Percentiles rank a stretch among this genome's conserved stretches.
These are phyloP conservation scores for Danielia reshetovae DNA, from an alignment of 805 yeast genomes.

Conservation along the genomic window DNA sequence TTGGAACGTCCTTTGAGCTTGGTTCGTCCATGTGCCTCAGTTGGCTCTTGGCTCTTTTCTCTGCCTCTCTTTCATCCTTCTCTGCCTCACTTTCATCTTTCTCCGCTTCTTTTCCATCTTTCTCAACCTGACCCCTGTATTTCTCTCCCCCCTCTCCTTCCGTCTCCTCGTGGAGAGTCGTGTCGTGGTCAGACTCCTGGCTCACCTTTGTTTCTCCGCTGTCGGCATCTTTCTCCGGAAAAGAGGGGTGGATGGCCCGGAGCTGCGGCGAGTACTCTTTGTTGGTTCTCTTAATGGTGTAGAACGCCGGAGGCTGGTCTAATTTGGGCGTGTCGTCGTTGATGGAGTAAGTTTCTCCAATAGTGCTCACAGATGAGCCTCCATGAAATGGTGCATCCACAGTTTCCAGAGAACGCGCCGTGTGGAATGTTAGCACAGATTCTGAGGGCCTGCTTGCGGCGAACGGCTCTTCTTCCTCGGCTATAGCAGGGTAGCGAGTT, in stretches of 20 bases:
- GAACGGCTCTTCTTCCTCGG: conserved; percentile 13
- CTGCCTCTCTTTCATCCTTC: no score
- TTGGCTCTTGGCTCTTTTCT: no score
- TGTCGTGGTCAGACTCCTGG: not conserved
- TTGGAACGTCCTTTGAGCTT: no score
- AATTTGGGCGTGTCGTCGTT: conserved; percentile 23
- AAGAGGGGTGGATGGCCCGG: conserved; percentile 1
- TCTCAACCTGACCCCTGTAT: no score
- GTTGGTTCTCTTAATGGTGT: conserved; percentile 16
- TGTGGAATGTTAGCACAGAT: conserved; percentile 27
- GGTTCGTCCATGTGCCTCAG: no score
- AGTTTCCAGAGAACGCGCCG: conserved; percentile 19
- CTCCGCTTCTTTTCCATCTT: no score
- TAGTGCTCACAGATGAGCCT: conserved; percentile 16
- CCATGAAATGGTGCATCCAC: not conserved
- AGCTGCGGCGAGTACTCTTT: conserved; percentile 6
- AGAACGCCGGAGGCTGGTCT: conserved; percentile 23
- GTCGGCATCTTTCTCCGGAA: conserved; percentile 2
- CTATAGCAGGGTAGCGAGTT: conserved; percentile 4
- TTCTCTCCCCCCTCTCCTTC: no score
- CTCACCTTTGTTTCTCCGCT: conserved; percentile 2
- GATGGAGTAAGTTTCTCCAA: conserved; percentile 16
- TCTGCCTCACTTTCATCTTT: no score
- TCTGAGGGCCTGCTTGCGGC: no score
- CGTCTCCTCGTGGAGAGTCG: no score